Evolutionary conservation across 306 rosid species (phyloP).

Genomic region (Prunus padus): DNA sequence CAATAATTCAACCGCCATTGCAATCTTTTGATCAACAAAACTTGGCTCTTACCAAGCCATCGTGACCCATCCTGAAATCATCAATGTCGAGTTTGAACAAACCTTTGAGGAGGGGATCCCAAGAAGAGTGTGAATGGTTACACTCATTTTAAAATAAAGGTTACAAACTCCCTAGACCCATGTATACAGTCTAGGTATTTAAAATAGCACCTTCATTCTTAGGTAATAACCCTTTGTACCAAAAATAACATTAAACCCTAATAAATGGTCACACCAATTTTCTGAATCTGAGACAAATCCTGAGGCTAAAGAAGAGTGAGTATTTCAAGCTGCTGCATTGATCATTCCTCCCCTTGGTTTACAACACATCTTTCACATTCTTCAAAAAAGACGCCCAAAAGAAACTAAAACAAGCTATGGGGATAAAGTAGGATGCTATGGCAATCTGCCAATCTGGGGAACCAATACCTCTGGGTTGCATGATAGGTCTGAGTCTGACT

Average conservation of each 20-base stretch:
- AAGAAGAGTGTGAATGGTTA: no score
- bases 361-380: neutral
- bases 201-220: neutral
- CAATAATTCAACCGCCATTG: no score
- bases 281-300: conserved; percentile 2
- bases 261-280: conserved; percentile 5
- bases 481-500: conserved; percentile 35
- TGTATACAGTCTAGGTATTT: neutral
- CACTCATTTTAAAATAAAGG: neutral
- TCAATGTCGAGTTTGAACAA: no score
- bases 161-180: neutral
- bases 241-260: neutral
- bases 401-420: neutral
- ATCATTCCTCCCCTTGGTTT: neutral
- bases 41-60: no score
- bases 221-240: neutral
- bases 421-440: neutral
- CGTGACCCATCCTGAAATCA: no score
- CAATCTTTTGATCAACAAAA: no score
- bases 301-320: neutral
- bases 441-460: conserved; percentile 18
- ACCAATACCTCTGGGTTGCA: conserved; percentile 31
- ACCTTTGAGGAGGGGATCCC: no score
- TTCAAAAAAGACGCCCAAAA: neutral
- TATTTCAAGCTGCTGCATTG: neutral